Evolutionary conservation across 1,139 yeast species (phyloP), one percentile per base, ranked within the genome.

Genomic region (Debaryomyces singareniensis): DNA sequence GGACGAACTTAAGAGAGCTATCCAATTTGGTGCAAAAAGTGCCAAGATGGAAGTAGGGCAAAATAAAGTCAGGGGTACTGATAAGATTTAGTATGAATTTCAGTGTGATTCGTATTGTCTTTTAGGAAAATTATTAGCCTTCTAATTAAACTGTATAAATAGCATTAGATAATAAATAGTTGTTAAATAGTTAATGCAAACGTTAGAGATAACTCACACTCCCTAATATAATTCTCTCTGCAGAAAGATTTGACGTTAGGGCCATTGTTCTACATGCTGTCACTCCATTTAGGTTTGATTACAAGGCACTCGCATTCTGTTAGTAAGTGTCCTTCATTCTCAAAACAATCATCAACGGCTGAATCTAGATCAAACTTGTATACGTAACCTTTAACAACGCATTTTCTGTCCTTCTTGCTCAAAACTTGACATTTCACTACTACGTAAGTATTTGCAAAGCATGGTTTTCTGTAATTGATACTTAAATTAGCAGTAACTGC

Each of bases 11-110:
- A 91, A 91, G 49, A 63, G 98, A 29, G 99, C 99, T 0, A 87
- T 91, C 37, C 98, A 91, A 49, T 91, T 91, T 56, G 99, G 99
- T 0, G 84, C 97, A 1, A 78, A 83, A 42, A 82, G 95, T 48
- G 98, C 99, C 2, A 91, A 91, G 51, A 75, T 91, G 78, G 91
- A 83, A 39, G 57, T 72, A 6, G 91, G 89, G 0, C 74, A 78
- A 29, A 75, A 80, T 6, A 75, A 72, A 43, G 55, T 64, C 16
- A 77, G 73, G 43, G 93, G 94, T 2, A 76, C 82, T 0, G 84
- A 78, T 39, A 34, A 33, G 20, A 36, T 58, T 28, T 38, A 33
- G 25, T 21, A 6, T 16, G 15, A 22, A 24, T 15, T n/a, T 18
- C 9, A 18, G 9, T 18, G 9, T 18, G 9, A n/a, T n/a, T n/a